Percentiles rank a stretch among this genome's conserved stretches.
Conservation (phyloP, 345 rosid species). For the Melaleuca alternifolia region DNA sequence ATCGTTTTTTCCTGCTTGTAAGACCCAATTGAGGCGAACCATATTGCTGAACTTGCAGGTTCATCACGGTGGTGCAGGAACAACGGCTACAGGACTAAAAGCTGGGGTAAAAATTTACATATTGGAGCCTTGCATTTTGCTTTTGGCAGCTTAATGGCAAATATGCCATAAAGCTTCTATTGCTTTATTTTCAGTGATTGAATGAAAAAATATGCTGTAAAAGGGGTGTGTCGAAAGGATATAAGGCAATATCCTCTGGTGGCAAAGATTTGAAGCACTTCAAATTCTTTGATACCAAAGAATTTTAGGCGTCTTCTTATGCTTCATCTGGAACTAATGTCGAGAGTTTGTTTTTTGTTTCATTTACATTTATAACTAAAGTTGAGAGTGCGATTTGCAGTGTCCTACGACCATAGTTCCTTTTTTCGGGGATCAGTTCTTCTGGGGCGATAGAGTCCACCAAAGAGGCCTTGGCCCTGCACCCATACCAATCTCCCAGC, state of each 20-base stretch:
- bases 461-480: conserved; percentile 71
- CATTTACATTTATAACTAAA: background rate
- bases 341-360: background rate
- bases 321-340: background rate
- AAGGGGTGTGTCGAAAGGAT: background rate
- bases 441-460: conserved; percentile 85
- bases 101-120: conserved; percentile 59
- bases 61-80: conserved; percentile 99
- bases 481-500: conserved; percentile 77
- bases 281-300: background rate
- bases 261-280: background rate
- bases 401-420: conserved; percentile 96
- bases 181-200: background rate
- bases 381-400: conserved; percentile 19
- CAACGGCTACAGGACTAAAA: conserved; percentile 89
- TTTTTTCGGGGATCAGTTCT: conserved; percentile 97
- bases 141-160: background rate
- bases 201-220: background rate
- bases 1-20: background rate
- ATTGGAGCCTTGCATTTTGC: background rate
- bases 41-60: conserved; percentile 31
- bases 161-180: background rate
- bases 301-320: background rate
- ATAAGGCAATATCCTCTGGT: background rate
- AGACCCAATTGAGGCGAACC: background rate